A percentile compares a stretch with the other conserved stretches of the same genome.
Evolutionary conservation across 2,329 filamentous ascomycete genomes (phyloP).

Genomic region (Hymenoscyphus infarciens): DNA sequence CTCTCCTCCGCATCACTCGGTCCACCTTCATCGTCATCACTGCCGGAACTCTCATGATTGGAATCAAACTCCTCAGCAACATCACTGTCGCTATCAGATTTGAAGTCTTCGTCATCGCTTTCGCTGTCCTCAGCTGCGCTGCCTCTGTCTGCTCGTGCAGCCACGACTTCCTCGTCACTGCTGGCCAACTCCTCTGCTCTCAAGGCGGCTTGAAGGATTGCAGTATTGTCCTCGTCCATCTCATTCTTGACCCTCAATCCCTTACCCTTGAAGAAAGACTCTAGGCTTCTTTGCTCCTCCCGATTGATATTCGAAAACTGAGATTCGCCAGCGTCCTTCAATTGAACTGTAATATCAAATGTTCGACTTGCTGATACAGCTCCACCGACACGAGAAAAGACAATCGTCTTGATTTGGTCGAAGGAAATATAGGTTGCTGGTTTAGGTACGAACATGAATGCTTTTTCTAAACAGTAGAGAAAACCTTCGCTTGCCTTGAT

Average conservation of each 20-base stretch:
- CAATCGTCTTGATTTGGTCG: constrained; percentile 86
- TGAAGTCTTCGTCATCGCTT: constrained; percentile 93
- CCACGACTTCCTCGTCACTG: constrained; percentile 78
- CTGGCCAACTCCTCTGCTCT: constrained; percentile 69
- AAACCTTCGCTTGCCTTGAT: constrained; percentile 99
- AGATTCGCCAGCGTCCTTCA: constrained; percentile 85
- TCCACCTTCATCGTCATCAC: constrained; percentile 61
- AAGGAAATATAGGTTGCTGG: constrained; percentile 96
- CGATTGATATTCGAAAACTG: constrained; percentile 99
- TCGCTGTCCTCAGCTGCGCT: constrained; percentile 96
- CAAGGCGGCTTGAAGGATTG: constrained; percentile 77
- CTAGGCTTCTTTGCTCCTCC: constrained; percentile 94
- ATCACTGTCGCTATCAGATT: constrained; percentile 86
- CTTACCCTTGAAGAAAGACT: constrained; percentile 96
- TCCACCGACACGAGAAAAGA: constrained; percentile 92
- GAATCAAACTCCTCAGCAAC: constrained; percentile 96
- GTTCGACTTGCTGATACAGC: constrained; percentile 91
- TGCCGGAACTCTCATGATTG: constrained; percentile 80
- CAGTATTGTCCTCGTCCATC: constrained; percentile 78
- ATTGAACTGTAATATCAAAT: constrained; percentile 90
- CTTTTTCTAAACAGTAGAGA: constrained; percentile 94
- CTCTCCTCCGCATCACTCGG: constrained; percentile 54
- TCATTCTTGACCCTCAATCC: constrained; percentile 96
- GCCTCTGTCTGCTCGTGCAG: constrained; percentile 69
- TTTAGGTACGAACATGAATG: constrained; percentile 98